phyloP scores from a whole-genome alignment of 345 rosid species.

The Eucalyptus regnans region DNA sequence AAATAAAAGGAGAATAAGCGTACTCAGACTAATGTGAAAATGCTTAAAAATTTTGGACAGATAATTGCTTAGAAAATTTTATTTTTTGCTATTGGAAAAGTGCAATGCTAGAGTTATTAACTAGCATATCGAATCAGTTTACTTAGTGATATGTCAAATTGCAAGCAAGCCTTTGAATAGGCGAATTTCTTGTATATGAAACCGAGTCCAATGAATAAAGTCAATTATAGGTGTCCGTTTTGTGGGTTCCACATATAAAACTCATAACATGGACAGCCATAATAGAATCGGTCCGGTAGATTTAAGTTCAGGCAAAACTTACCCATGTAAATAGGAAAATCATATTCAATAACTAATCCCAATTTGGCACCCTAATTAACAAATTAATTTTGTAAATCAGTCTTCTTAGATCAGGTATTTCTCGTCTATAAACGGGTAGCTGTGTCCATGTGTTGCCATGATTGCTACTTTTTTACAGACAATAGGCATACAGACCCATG shows the following conservation, averaged over 20 bases:
- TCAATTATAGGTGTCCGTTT: not conserved
- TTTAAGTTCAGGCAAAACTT: not conserved
- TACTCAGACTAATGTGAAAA: not conserved
- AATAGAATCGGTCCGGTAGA: not conserved
- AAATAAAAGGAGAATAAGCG: not conserved
- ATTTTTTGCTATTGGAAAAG: not conserved
- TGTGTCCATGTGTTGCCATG: not conserved
- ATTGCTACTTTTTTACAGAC: not conserved
- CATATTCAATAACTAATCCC: not conserved
- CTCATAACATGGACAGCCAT: not conserved
- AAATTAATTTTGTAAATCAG: not conserved
- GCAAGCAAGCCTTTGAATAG: not conserved
- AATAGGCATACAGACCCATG: not conserved
- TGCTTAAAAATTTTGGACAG: not conserved
- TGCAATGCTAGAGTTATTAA: no score
- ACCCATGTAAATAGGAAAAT: not conserved
- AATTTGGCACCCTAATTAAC: not conserved
- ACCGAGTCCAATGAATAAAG: not conserved
- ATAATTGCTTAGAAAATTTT: not conserved
- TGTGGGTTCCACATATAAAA: not conserved
- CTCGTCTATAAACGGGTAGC: not conserved
- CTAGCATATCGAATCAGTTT: not conserved
- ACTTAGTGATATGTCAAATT: not conserved
- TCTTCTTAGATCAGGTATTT: not conserved
- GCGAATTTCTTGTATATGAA: not conserved